Evolutionary conservation across 805 yeast species (phyloP), one percentile per base, ranked within the genome.

Genomic region (Huiozyma naganishii): DNA sequence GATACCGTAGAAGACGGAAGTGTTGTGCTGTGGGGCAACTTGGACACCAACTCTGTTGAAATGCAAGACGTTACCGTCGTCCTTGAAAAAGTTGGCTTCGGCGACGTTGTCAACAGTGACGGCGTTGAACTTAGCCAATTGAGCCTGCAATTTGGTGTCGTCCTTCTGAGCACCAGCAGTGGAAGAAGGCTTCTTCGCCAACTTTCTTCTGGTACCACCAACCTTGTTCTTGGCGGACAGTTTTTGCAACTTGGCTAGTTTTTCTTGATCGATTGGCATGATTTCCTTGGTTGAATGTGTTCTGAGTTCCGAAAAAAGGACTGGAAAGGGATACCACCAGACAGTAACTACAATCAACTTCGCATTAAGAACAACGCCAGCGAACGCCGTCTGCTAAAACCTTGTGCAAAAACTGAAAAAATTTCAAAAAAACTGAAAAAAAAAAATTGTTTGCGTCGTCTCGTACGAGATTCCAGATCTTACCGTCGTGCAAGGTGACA

Each of bases 51-150:
- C 95, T 70, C 90, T 83, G 76, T 83, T 80, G 79, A 90, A 87
- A 75, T 89, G 96, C 67, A 90, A 73, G 53, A 90, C 95, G 64
- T 82, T 83, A 65, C 97, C 96, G 67, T 90, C 95, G 52, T 85
- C 95, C 70, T 76, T 84, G 84, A 90, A 89, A 77, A 90, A 84
- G 79, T 89, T 90, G 64, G 95, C 97, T 76, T 90, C 96, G 67
- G 87, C 95, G 62, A 90, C 81, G 61, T 83, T 86, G 55, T 83
- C 88, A 61, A 90, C 71, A 61, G 87, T 83, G 71, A 83, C 84
- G 55, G 89, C 92, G 70, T 84, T 83, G 66, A 90, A 75, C 73
- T 89, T 88, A 69, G 80, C 83, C 70, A 89, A 75, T 64, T 92
- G 79, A 59, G 81, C 86, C 74, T 87, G 92, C 67, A 89, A 77